Evolutionary conservation across 1,139 yeast species (phyloP), one percentile per base, ranked within the genome.

Genomic region (Yamadazyma jaroonii): DNA sequence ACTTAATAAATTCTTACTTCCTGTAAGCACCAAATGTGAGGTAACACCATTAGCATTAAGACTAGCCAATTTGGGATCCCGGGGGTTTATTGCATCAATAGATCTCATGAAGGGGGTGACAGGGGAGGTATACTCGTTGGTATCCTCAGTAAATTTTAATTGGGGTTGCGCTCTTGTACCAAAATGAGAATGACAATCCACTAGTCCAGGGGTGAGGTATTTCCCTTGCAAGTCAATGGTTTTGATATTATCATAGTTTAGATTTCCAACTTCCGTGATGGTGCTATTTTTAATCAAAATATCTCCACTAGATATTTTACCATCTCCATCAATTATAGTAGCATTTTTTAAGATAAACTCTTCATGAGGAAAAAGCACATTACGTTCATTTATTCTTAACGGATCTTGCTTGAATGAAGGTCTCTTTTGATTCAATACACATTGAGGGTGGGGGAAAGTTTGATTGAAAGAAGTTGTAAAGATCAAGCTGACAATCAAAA

Each of bases 101-200:
- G 39, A 13, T 14, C 39, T 28, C 9, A 37, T 36, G 24, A 27
- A 37, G 3, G 39, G 39, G 13, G 39, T 37, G 12, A 25, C 13
- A 6, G 39, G 37, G 4, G 37, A 33, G 3, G 17, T 23, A 23
- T 24, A 37, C 27, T 37, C 39, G 12, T 37, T 37, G 4, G 39
- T 37, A 22, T 37, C 39, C 24, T 37, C 39, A 12, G 39, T 37
- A 9, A 28, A 27, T 17, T 15, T 29, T 9, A 37, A 25, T 29
- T 37, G 39, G 20, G 39, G 39, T 37, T 37, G 39, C 13, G 39
- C 25, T 33, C 39, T 32, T 2, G 39, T 37, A 9, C 39, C 39
- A 33, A 37, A 37, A 29, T 37, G 39, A 12, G 39, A 37, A 34
- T 37, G 39, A 2, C 27, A 32, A 25, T 37, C 39, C 4, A 37